Evolutionary conservation across 108 stramenopile genomes (phyloP), one percentile per base, ranked within the genome.

Genomic region (Nitzschia sp.): DNA sequence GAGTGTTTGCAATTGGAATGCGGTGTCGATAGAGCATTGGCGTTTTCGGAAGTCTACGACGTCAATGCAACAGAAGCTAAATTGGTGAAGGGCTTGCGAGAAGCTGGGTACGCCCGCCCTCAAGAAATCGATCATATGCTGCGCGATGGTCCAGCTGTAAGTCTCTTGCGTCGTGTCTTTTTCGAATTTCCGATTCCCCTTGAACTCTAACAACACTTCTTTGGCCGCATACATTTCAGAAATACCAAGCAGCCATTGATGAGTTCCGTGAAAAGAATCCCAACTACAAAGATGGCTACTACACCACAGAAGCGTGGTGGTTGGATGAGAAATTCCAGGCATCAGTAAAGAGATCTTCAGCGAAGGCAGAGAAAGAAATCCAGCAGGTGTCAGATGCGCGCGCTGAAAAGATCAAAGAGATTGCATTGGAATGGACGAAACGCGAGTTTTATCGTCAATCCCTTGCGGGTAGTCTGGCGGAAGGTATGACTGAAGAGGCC

Each of bases 51-150:
- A 49, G 64, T 78, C 19, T 69, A 76, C 46, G 75, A 85, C 38
- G 63, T 31, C 17, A 72, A 74, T 34, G 75, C 66, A 33, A 77
- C 85, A 30, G 88, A 90, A 72, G 70, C 69, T 45, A 83, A 67
- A 71, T 66, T 92, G 42, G 73, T 95, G 66, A 82, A 85, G 75
- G 82, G 86, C 48, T 71, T 95, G 58, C 76, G 94, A 46, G 86
- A 86, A 63, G 80, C 67, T 46, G 94, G 94, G 28, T 95, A 87
- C 71, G 77, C 75, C 6, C 79, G 94, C 26, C 65, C 79, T 51
- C 82, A 90, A 60, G 94, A 95, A 77, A 79, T 95, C 59, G 91
- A 89, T 54, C 76, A 89, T 71, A 90, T 95, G 89, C 71, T 95
- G 46, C 79, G 85, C 56, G 51, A 56, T 30, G 51, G 67, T 48